These are phyloP conservation scores for Kregervanrija delftensis DNA, from an alignment of 805 yeast genomes.

Conservation along the genomic window DNA sequence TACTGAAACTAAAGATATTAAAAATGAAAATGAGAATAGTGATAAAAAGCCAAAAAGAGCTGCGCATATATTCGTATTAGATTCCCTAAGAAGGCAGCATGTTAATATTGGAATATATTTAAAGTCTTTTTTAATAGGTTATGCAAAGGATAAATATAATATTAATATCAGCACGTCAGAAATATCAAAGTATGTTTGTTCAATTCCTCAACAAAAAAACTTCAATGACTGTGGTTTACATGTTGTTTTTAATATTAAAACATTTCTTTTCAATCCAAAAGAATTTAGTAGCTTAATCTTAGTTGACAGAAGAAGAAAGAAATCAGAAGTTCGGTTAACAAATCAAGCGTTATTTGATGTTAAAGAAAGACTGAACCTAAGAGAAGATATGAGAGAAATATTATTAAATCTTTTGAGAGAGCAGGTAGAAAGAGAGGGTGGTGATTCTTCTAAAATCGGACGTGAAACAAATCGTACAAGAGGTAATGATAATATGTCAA, in stretches of 20 bases:
- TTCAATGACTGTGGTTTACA: slow-evolving; percentile 94
- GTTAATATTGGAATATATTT: slow-evolving; percentile 45
- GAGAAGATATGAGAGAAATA: slow-evolving; percentile 18
- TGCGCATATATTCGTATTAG: slow-evolving; percentile 55
- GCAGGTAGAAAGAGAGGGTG: slow-evolving; percentile 21
- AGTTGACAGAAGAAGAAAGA: slow-evolving; percentile 11
- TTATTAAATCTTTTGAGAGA: slow-evolving; percentile 20
- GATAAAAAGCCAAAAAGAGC: slow-evolving; percentile 11
- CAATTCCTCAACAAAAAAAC: slow-evolving; percentile 80
- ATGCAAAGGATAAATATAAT: slow-evolving; percentile 59
- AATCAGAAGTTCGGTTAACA: slow-evolving; percentile 6
- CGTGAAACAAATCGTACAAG: not conserved
- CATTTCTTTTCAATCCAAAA: slow-evolving; percentile 44
- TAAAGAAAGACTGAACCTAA: slow-evolving; percentile 19
- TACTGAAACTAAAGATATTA: not conserved
- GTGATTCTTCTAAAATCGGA: slow-evolving; percentile 20
- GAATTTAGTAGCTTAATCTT: slow-evolving; percentile 30
- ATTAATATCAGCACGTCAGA: slow-evolving; percentile 38
- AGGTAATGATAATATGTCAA: not conserved
- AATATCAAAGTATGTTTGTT: slow-evolving; percentile 29
- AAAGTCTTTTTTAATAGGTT: slow-evolving; percentile 52
- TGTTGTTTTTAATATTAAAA: slow-evolving; percentile 65
- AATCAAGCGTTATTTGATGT: slow-evolving; percentile 18
- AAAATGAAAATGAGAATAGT: not conserved
- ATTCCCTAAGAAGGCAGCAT: slow-evolving; percentile 65